A percentile compares a stretch with the other conserved stretches of the same genome.
These are phyloP conservation scores for Cytospora piceicola DNA, from an alignment of 2,329 filamentous ascomycete species.

Conservation along the genomic window DNA sequence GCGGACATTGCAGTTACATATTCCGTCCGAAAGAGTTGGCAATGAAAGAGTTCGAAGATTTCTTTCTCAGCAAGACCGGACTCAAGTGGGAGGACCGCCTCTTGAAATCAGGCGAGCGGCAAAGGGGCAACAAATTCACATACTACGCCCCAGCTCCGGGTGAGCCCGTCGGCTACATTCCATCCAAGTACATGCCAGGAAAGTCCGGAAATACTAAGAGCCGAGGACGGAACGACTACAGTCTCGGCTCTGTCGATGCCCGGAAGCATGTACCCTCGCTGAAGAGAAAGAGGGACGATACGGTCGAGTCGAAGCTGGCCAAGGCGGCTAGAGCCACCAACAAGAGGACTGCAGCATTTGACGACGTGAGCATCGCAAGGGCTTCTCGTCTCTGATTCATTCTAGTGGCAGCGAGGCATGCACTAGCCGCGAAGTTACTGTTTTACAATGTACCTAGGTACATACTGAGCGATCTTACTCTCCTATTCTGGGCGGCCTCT, in stretches of 20 bases:
- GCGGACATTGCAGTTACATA: no score
- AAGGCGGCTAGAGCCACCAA: background rate
- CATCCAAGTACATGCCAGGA: background rate
- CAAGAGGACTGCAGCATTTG: slow-evolving; percentile 1
- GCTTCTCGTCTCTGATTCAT: background rate
- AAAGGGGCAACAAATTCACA: background rate
- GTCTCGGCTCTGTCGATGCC: background rate
- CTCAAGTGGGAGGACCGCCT: slow-evolving; percentile 63
- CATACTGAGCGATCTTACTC: background rate
- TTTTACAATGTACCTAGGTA: background rate
- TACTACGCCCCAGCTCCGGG: background rate
- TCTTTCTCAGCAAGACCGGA: slow-evolving; percentile 63
- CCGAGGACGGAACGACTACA: background rate
- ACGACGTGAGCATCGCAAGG: background rate
- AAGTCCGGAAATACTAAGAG: background rate
- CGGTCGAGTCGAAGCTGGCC: background rate
- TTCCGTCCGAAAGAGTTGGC: slow-evolving; percentile 48
- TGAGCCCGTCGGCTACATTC: slow-evolving; percentile 1
- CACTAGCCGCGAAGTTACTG: background rate
- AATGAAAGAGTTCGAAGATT: slow-evolving; percentile 55
- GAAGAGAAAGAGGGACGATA: slow-evolving; percentile 8
- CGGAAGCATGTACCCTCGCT: background rate
- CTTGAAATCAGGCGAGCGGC: slow-evolving; percentile 34
- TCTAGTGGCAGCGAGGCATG: background rate
- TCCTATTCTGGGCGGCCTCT: background rate